Base-by-base conservation (phyloP, 2,329 filamentous ascomycete genomes). In the Fusarium veterinarium region DNA sequence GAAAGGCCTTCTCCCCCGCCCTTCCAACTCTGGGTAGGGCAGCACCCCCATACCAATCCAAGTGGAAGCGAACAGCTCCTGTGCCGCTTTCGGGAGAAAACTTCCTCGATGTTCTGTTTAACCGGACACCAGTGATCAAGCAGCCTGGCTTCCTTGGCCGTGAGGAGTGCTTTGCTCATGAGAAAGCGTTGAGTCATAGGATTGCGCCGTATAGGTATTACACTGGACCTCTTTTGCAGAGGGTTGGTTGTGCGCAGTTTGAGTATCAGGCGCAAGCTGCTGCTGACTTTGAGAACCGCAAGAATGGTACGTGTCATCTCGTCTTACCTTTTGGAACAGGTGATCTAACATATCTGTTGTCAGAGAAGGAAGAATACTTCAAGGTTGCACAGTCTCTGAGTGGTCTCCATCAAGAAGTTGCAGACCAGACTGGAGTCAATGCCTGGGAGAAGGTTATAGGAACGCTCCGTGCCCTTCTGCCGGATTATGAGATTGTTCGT, bases 351-450 rank as follows among this genome's bases (percentile, higher is more conserved):
- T 16, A 4, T 8, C 19, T 2, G 1, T 30, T 1, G 6, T 12
- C 8, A 58, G 55, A 58, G 31, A 58, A 58, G 20, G 55, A 49
- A 20, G 41, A 58, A 7, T 58, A 58, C 20, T 58, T 58, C 55
- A 37, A 58, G 3, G 55, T 38, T 9, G 55, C 42, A 30, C 30
- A 58, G 19, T 58, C 55, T 2, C 20, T 58, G 10, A 58, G 31
- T 13, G 55, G 55, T 17, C 55, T 58, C 3, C 55, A 58, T 23
- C 33, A 37, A 49, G 55, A 58, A 6, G 55, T 58, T 30, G 31
- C 41, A 5, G 55, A 49, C 5, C 55, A 58, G 19, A 58, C 55
- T 8, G 55, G 55, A 20, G 19, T 58, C 13, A 58, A 58, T 49
- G 55, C 55, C 8, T 58, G 55, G 55, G 42, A 58, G 41, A 49